Evolutionary conservation across 345 rosid genomes (phyloP).

Genomic region (Hibiscus tridactylites): DNA sequence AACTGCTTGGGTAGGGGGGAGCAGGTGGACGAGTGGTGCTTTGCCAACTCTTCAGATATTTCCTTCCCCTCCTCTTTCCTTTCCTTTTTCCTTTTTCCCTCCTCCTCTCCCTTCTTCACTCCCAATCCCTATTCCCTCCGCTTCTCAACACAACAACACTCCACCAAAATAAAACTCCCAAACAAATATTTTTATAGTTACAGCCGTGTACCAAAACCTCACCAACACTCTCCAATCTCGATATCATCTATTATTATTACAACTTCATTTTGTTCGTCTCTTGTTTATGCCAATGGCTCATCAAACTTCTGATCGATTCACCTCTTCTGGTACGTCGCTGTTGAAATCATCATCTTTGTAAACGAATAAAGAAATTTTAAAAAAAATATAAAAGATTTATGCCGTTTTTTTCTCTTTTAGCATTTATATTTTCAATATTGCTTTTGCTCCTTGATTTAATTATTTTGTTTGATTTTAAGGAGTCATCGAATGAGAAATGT

Average conservation of each 20-base stretch:
- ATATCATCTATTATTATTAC: background rate
- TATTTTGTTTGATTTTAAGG: background rate
- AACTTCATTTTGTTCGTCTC: background rate
- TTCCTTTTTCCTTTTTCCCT: too few species aligned
- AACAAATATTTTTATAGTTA: too few species aligned
- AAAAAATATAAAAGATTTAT: background rate
- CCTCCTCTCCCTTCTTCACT: too few species aligned
- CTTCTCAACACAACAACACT: background rate
- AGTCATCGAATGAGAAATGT: background rate
- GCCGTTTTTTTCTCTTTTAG: background rate
- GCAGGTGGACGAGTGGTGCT: conserved; percentile 1
- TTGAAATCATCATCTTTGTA: background rate
- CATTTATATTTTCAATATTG: background rate
- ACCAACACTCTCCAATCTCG: background rate
- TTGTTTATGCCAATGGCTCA: conserved; percentile 9
- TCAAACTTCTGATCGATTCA: conserved; percentile 21
- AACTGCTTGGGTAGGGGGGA: background rate
- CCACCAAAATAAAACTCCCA: background rate
- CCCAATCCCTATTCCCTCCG: background rate
- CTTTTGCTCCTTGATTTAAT: background rate
- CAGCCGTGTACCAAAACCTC: background rate
- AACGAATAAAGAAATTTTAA: background rate
- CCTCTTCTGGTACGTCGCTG: conserved; percentile 18
- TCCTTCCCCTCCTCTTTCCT: background rate
- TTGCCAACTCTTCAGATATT: conserved; percentile 8